A percentile compares a stretch with the other conserved stretches of the same genome.
These are phyloP conservation scores for Neurospora cerealis DNA, from an alignment of 495 filamentous ascomycete genomes.

Conservation along the genomic window DNA sequence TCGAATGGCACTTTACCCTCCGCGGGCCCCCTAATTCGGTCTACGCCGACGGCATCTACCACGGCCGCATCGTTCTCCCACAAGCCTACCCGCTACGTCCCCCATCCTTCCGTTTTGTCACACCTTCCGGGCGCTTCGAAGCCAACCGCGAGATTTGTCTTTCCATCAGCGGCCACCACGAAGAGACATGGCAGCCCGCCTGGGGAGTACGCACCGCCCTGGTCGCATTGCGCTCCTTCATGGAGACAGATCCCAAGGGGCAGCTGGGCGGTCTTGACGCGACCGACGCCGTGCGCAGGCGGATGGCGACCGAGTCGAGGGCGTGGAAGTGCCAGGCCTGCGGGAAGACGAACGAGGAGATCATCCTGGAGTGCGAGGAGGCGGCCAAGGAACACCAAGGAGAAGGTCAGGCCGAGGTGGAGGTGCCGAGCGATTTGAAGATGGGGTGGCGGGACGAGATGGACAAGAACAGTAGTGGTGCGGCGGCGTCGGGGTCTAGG, in stretches of 20 bases:
- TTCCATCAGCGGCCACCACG: conserved; percentile 86
- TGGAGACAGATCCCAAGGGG: conserved; percentile 63
- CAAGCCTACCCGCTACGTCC: conserved; percentile 81
- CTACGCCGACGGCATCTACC: conserved; percentile 78
- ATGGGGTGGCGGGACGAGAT: conserved; percentile 48
- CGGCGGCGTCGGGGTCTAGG: neutral
- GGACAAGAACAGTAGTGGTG: conserved; percentile 16
- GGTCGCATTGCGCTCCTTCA: conserved; percentile 59
- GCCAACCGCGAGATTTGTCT: conserved; percentile 96
- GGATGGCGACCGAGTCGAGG: conserved; percentile 52
- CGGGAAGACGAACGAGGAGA: conserved; percentile 56
- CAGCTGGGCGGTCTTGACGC: conserved; percentile 87
- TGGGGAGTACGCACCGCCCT: conserved; percentile 84
- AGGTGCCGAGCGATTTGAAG: conserved; percentile 48
- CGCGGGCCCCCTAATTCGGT: conserved; percentile 73
- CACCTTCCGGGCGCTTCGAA: conserved; percentile 87
- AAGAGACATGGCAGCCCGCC: conserved; percentile 96
- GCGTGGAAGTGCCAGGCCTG: conserved; percentile 48
- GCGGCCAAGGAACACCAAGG: conserved; percentile 40
- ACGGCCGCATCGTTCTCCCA: conserved; percentile 89
- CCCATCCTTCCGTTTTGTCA: conserved; percentile 88
- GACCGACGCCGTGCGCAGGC: conserved; percentile 46
- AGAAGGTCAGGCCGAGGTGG: conserved; percentile 28
- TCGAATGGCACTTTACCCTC: conserved; percentile 99
- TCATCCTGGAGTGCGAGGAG: conserved; percentile 57